Evolutionary conservation across 2,329 filamentous ascomycete species (phyloP).

Genomic region (Hymenoscyphus linearis): DNA sequence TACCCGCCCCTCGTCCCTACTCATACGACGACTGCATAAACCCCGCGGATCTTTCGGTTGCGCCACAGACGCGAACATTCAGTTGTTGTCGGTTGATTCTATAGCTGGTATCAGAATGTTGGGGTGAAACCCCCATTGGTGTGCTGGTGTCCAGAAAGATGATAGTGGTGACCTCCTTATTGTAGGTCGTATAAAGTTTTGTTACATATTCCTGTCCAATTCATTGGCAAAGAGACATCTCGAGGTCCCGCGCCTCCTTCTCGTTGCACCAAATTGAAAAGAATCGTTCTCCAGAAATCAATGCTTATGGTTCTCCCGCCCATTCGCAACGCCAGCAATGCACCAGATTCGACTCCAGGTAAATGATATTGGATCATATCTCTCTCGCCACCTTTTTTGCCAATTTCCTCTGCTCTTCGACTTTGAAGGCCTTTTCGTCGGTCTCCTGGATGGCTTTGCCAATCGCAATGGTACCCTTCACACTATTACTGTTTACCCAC

Average conservation of each 20-base stretch:
- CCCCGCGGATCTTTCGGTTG: neutral
- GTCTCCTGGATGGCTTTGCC: slow-evolving; percentile 72
- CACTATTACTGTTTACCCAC: slow-evolving; percentile 79
- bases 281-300: neutral
- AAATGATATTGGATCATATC: neutral
- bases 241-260: neutral
- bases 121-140: neutral
- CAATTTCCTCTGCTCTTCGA: slow-evolving; percentile 65
- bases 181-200: neutral
- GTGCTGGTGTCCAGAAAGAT: too few species aligned
- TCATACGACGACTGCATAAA: neutral
- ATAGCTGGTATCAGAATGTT: neutral
- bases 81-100: neutral
- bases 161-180: too few species aligned
- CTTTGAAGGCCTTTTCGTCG: slow-evolving; percentile 61
- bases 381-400: slow-evolving; percentile 50
- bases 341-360: neutral
- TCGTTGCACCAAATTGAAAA: neutral
- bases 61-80: neutral
- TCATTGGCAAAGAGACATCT: neutral
- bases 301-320: neutral
- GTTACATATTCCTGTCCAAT: too few species aligned
- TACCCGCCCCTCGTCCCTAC: neutral
- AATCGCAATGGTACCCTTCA: slow-evolving; percentile 69
- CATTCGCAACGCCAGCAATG: neutral